Conservation (phyloP, 1,284 basidiomycete species). For the Pascua sp. region DNA sequence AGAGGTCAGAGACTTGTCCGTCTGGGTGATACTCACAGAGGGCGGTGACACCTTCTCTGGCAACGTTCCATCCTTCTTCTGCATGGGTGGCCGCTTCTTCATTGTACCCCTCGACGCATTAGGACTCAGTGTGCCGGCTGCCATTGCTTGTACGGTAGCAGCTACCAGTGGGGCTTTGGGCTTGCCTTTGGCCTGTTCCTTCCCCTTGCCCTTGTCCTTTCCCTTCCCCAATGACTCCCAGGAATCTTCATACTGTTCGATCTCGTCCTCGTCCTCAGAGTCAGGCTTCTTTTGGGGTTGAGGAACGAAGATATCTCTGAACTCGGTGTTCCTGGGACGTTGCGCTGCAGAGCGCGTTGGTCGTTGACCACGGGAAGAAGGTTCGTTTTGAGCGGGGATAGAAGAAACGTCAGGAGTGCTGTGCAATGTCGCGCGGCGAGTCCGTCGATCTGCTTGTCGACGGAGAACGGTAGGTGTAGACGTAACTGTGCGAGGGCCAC, state of each 20-base stretch:
- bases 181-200: neutral
- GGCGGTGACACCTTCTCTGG: neutral
- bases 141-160: too few species aligned
- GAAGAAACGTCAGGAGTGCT: too few species aligned
- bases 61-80: conserved; percentile 2
- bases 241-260: neutral
- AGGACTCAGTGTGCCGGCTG: too few species aligned
- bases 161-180: neutral
- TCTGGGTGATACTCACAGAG: neutral
- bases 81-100: neutral
- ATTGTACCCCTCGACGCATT: neutral
- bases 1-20: neutral
- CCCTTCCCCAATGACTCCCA: neutral
- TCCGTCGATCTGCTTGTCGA: too few species aligned
- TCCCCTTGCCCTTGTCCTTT: neutral
- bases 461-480: too few species aligned
- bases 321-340: too few species aligned
- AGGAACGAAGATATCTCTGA: too few species aligned
- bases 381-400: too few species aligned
- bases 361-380: too few species aligned
- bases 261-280: neutral
- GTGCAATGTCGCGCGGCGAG: too few species aligned
- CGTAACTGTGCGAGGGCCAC: too few species aligned
- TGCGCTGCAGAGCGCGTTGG: too few species aligned
- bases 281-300: neutral